A percentile compares a stretch with the other conserved stretches of the same genome.
phyloP scores from a whole-genome alignment of 192 early-diverging fungal genomes.

The Podila epicladia region DNA sequence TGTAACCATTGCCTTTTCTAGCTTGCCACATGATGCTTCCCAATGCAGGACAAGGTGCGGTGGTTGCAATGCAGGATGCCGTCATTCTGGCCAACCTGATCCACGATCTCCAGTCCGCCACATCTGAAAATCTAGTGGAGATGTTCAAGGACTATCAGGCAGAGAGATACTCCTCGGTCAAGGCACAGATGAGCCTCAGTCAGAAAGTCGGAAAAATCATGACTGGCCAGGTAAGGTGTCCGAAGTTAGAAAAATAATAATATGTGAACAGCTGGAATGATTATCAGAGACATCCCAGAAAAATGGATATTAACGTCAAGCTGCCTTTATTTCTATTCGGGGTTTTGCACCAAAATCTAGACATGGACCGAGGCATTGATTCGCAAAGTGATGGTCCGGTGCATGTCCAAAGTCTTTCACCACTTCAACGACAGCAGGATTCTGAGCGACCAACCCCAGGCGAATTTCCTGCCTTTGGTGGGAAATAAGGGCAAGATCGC shows the following conservation, averaged over 20 bases:
- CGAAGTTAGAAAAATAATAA: too few species aligned
- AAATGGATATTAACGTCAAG: neutral
- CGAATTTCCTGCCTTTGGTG: slow-evolving; percentile 17
- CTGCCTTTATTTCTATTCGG: neutral
- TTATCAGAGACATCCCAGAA: neutral
- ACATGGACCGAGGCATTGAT: slow-evolving; percentile 27
- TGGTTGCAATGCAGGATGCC: slow-evolving; percentile 14
- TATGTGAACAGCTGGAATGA: neutral
- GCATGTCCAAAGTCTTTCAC: slow-evolving; percentile 29
- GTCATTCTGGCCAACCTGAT: slow-evolving; percentile 24
- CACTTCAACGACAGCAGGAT: slow-evolving; percentile 32
- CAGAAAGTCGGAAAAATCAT: slow-evolving; percentile 16
- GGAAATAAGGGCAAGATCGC: slow-evolving; percentile 9
- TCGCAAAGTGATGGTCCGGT: slow-evolving; percentile 21
- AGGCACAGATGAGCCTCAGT: slow-evolving; percentile 22
- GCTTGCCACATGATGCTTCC: slow-evolving; percentile 29
- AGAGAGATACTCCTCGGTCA: slow-evolving; percentile 15
- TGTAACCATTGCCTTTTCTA: neutral
- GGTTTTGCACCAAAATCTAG: neutral
- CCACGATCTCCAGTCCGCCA: slow-evolving; percentile 11
- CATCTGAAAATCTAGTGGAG: slow-evolving; percentile 12
- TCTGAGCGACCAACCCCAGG: slow-evolving; percentile 25
- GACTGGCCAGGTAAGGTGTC: slow-evolving; percentile 8
- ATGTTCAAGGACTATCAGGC: slow-evolving; percentile 37
- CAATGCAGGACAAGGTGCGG: slow-evolving; percentile 16